Evolutionary conservation across 1,139 yeast species (phyloP).

Genomic region (Geotrichum carabidarum): DNA sequence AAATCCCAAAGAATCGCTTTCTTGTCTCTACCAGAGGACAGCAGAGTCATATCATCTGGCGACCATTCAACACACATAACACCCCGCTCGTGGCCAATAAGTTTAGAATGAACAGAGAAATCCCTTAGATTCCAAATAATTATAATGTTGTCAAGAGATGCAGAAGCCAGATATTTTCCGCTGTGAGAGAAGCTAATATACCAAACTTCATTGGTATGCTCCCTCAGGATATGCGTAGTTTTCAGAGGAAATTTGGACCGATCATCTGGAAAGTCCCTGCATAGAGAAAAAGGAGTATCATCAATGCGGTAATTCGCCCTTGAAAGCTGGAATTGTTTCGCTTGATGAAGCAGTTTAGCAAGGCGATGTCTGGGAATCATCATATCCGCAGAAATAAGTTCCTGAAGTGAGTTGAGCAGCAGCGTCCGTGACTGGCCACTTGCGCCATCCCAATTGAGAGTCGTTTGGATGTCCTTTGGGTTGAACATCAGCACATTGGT

Average conservation of each 20-base stretch:
- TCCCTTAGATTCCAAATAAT: constrained; percentile 60
- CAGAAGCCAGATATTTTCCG: constrained; percentile 69
- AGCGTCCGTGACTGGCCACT: constrained; percentile 41
- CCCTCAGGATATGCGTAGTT: constrained; percentile 41
- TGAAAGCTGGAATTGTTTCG: constrained; percentile 46
- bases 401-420: constrained; percentile 44
- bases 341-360: constrained; percentile 48
- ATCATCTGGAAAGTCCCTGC: constrained; percentile 34
- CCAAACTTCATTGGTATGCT: constrained; percentile 81
- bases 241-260: constrained; percentile 47
- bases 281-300: constrained; percentile 29
- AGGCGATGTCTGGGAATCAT: constrained; percentile 52
- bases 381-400: constrained; percentile 48
- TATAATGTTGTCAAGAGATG: constrained; percentile 64
- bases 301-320: constrained; percentile 40
- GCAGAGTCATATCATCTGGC: constrained; percentile 58
- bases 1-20: constrained; percentile 65
- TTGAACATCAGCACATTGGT: constrained; percentile 39
- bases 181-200: constrained; percentile 68
- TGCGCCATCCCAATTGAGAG: constrained; percentile 42
- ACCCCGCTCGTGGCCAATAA: constrained; percentile 52
- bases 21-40: constrained; percentile 66
- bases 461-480: constrained; percentile 32
- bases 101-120: constrained; percentile 43
- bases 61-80: constrained; percentile 73